Evolutionary conservation across 164 flowering plant species (phyloP), one percentile per base, ranked within the genome.

Genomic region (Liriodendron chinense): DNA sequence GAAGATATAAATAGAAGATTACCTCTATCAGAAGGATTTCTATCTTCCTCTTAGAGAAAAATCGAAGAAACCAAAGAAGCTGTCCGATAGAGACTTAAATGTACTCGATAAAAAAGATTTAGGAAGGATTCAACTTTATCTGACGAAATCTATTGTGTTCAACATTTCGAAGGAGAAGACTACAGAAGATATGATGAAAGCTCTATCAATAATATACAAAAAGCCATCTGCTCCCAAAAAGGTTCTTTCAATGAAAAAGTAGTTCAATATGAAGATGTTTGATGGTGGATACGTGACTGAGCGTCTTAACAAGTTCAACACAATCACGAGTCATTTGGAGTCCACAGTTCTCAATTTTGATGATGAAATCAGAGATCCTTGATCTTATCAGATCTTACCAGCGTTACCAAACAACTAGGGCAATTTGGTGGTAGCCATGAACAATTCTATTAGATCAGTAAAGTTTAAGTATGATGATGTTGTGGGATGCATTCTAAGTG

Each of bases 391-490:
- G 23, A 34, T 68, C 9, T n/a, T 68, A 16, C 34, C 53, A 1
- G 16, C 3, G 10, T 69, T 77, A 24, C 70, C 62, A 65, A 47
- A 77, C 1, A 71, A 50, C 18, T 77, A 75, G 65, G 43, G 49
- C 12, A 12, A 69, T 28, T 34, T 22, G 9, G 63, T 61, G 16
- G 57, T 50, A 56, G 49, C 16, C 9, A 71, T 72, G 20, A 77
- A 64, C 7, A 72, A 50, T 18, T 56, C 49, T 5, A 7, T 9
- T 3, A 2, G 23, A 24, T 2, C 64, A 71, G 48, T 47, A 77
- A 16, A 63, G 22, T 16, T 47, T 48, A 4, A 75, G 72, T 65
- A n/a, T 77, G 3, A n/a, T n/a, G 65, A 43, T 34, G 6, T 34
- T 34, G 43, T 34, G 4, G 4, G 74, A 0, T 1, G 47, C 14